Conservation (phyloP, 2,329 filamentous ascomycete genomes). For the Dothidotthia symphoricarpi region DNA sequence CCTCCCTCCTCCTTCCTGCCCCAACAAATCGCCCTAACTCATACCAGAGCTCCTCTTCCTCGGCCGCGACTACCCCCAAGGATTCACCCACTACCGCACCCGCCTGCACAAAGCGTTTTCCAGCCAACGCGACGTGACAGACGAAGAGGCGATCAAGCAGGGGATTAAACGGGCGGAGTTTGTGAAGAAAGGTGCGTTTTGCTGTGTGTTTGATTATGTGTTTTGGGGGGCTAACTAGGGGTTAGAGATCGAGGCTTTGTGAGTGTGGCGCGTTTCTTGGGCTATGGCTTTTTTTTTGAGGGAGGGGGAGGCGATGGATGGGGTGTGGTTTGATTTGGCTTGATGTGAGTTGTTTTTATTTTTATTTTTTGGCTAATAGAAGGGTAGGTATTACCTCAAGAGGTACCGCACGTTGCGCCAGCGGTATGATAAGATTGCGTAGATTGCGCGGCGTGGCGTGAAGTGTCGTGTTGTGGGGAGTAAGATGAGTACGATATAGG, state of each 20-base stretch:
- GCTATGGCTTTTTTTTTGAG: too few relatives aligned
- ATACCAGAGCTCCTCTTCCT: constrained; percentile 76
- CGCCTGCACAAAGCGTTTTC: constrained; percentile 84
- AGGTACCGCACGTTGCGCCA: constrained; percentile 82
- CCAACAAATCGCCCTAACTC: constrained; percentile 4
- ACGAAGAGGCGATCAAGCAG: constrained; percentile 72
- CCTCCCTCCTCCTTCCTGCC: too few relatives aligned
- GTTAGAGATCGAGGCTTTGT: constrained; percentile 87
- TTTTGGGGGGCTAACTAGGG: too few relatives aligned
- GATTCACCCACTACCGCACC: constrained; percentile 76
- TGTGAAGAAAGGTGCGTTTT: constrained; percentile 75
- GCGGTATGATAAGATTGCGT: constrained; percentile 60
- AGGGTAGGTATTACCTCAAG: constrained; percentile 80
- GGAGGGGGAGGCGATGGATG: too few relatives aligned
- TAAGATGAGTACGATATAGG: too few relatives aligned
- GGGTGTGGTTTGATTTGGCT: too few relatives aligned
- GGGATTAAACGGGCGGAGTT: constrained; percentile 78
- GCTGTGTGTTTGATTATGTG: too few relatives aligned
- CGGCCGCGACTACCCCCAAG: constrained; percentile 81
- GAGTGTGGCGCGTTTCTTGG: constrained; percentile 48
- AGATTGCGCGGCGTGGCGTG: too few relatives aligned
- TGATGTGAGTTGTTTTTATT: too few relatives aligned
- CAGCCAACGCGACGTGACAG: constrained; percentile 65
- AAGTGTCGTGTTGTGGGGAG: too few relatives aligned
- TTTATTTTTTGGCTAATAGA: constrained; percentile 3